Evolutionary conservation across 2,329 filamentous ascomycete species (phyloP), one percentile per base, ranked within the genome.

Genomic region (Colletotrichum zoysiae): DNA sequence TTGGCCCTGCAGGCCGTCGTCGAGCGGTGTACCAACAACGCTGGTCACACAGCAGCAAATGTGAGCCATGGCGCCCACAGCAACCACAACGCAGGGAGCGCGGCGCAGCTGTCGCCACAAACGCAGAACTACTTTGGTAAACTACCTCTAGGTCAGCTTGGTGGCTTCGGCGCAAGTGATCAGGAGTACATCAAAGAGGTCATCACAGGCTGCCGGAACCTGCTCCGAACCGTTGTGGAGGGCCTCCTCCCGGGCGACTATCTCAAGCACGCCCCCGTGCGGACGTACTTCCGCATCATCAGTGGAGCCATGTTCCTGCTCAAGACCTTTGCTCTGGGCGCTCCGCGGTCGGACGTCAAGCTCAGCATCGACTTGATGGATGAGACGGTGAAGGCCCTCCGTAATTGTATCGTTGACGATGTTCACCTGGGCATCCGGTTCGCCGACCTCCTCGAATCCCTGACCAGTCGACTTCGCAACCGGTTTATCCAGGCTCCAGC

Each of bases 1-100:
- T 86, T 99, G 2, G 95, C 95, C 2, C 85, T 99, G 2, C 96
- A 99, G 82, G 96, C 96, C 30, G 95, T 98, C 4, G 94, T 98
- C 7, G 95, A 98, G 81, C 90, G 95, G 72, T 97, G 94, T 82
- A 95, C 94, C 8, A 95, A 88, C 73, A 92, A 95, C 74, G 90
- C 91, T 26, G 84, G 83, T 14, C 84, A 85, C 70, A 82, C 81
- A 18, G 42, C 42, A n/a, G 80, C 78, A 38, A 74, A 78, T 35
- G 76, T 75, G 60, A 73, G 76, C n/a, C 70, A 70, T 65, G 73
- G 51, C 44, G 72, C 59, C 30, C 79, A 79, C 56, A 79, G 82
- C 18, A 77, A 78, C 6, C 79, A 80, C 6, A 82, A 79, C 57
- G 79, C 80, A 46, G 81, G 79, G 53, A 81, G 79, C 44, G 81